Base-by-base conservation (phyloP, 2,329 filamentous ascomycete genomes). In the Scedosporium apiospermum region DNA sequence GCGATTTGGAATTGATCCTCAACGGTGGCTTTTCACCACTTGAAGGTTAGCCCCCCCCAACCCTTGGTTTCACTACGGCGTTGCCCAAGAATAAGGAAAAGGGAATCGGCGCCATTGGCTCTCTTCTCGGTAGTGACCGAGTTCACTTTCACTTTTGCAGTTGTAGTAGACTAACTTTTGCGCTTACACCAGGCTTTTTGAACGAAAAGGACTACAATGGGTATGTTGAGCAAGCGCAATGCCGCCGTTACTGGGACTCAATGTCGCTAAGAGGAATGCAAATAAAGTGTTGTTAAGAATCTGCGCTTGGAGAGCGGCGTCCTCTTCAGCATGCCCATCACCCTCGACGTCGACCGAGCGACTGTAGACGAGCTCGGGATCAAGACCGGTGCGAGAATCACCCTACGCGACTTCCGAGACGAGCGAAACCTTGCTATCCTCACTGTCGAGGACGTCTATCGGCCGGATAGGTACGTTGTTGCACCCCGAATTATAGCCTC, bases 11-110 rank as follows among this genome's bases (percentile, higher is more conserved):
- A 79, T 80, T 99, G 77, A 92, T 99, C 72, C 87, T 99, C 76
- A 98, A 92, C 77, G 95, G 95, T 74, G 95, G 95, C 68, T 99
- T 99, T 82, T 97, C 93, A 67, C 95, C 95, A 64, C 86, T 99
- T 49, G 93, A 99, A 86, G 95, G 93, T 96, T 60, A 49, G 44
- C 21, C 16, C 53, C 18, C 53, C 7, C 30, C 23, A 2, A 2
- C 23, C 23, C 23, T 30, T 30, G 16, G 16, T 61, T 38, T 5
- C 44, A 38, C 34, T 14, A 38, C 34, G 9, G 10, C 1, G 34
- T 38, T 38, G 9, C 34, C 10, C 34, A 38, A 38, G 34, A 38
- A 38, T 9, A 38, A 38, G 34, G 34, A 38, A 38, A 38, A 38
- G 10, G 10, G 3, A 16, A 10, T 7, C 14, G 7, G 10, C 4